Base-by-base conservation (phyloP, 2,329 filamentous ascomycete species). In the Pyrenochaeta sp. region DNA sequence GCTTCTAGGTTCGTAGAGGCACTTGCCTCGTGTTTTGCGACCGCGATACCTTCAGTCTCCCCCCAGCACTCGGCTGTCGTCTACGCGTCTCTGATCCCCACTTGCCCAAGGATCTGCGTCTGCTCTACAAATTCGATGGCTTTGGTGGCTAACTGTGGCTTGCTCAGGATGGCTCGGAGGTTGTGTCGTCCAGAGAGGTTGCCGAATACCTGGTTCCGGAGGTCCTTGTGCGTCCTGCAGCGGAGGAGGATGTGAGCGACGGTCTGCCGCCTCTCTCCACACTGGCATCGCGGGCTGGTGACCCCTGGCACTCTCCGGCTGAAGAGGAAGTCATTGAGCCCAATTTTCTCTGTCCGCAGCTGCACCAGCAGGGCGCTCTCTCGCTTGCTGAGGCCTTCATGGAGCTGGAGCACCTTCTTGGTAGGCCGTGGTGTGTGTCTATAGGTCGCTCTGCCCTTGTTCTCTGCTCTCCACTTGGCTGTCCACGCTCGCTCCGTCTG, bases 101-200 rank as follows among this genome's bases (percentile, higher is more conserved):
- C 47, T 54, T 64, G 49, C 57, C 60, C 33, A 62, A 64, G 52
- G 54, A 63, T 64, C 60, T 61, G 51, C 58, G 51, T 52, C 39
- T 63, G 50, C 32, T 63, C 55, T 48, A 63, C 31, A 55, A 35
- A 55, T 35, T 61, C 1, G 53, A 57, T 59, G 14, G 59, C 53
- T 60, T 60, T 57, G 27, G 54, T 56, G 42, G 53, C 52, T 51
- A 62, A 41, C 49, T 62, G 41, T 45, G 21, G 57, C 47, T 46
- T 53, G 32, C 37, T 56, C 32, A 63, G 44, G 33, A 61, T 59
- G 9, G 49, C 37, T 46, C 32, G 31, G 46, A 63, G 47, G 47
- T 57, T 55, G 45, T 63, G n/a, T 48, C 53, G 55, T 57, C 53
- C 45, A 9, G 45, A 43, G 5, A 60, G 55, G 60, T 45, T 18